Base-by-base conservation (phyloP, 768 basidiomycete species). In the Glaciozyma martinii region DNA sequence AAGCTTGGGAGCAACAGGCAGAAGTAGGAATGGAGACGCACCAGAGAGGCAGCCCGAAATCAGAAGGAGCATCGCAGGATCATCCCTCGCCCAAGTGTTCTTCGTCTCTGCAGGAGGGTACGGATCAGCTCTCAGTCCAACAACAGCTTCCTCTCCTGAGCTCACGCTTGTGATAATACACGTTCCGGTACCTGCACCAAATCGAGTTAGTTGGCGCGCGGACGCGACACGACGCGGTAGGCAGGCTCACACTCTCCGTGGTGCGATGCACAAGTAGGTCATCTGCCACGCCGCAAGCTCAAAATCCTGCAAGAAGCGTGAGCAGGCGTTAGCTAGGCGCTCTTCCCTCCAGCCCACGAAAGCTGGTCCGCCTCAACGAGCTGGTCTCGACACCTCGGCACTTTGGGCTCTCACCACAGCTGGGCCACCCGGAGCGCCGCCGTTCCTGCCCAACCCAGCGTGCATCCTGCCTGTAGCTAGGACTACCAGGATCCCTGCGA, bases 21-120 rank as follows among this genome's bases (percentile, higher is more conserved):
- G 25, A 61, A 8, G 32, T 10, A 21, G 18, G 19, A 55, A n/a
- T 6, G 54, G 82, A 59, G 68, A 90, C 91, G 84, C 59, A 80
- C 81, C 27, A 93, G 82, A 75, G 86, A 90, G 52, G 82, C 86
- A 56, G 83, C 82, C 52, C 27, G 63, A 52, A 43, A 97, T 85
- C 56, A 98, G 82, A 33, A 97, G 81, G 32, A 97, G 81, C 68
- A 95, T 91, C 32, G 94, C 94, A 27, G 94, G 94, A 75, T 98
- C 94, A 76, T 98, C 94, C 76, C 94, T 81, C 25, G 93, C 91
- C 93, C 93, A 97, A 21, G 88, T 90, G 76, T 98, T 95, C 81
- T 95, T 97, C 25, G 93, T 97, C 80, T 97, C 91, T 89, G 78
- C 67, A 15, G 33, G 15, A 15, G 60, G 43, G 61, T 40, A 47